Evolutionary conservation across 164 flowering plant species (phyloP), one percentile per base, ranked within the genome.

Genomic region (Macadamia tetraphylla): DNA sequence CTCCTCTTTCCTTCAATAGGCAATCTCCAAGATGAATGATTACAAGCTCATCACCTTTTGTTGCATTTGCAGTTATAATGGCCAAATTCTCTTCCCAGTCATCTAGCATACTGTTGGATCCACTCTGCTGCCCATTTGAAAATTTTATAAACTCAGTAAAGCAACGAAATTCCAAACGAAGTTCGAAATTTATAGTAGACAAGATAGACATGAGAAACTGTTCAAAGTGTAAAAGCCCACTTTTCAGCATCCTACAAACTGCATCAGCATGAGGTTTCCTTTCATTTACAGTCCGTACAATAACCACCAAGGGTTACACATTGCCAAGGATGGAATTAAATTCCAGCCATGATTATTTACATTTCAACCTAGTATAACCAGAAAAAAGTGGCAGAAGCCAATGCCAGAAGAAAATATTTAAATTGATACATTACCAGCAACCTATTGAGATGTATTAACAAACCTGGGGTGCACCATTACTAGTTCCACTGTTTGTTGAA

Each of bases 81-180:
- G 96, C 94, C 86, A 92, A 78, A 84, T 92, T 92, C 74, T 88
- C 90, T 75, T 87, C 89, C 98, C 98, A 92, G 55, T 85, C 86
- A 75, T 90, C 93, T 55, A 92, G 83, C 90, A 88, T 84, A 66
- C 77, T 56, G 72, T 80, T 87, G 63, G 82, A 62, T 30, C 85
- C 84, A 68, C 71, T 51, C 92, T 90, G 86, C 13, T 64, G 7
- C 29, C 53, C 64, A 61, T 29, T 6, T 8, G 14, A 55, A 51
- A 46, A 7, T 56, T 53, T 48, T 17, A 30, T 68, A n/a, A 68
- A 58, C 42, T 68, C 58, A 60, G 29, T 60, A 17, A 60, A 23
- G 35, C 61, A 56, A 55, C 51, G 35, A 65, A 13, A 11, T 14
- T 53, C 15, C 17, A 14, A 53, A 17, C 18, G 15, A 53, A 14